Conservation (phyloP, 208 protist genomes). For the Angomonas desouzai region DNA sequence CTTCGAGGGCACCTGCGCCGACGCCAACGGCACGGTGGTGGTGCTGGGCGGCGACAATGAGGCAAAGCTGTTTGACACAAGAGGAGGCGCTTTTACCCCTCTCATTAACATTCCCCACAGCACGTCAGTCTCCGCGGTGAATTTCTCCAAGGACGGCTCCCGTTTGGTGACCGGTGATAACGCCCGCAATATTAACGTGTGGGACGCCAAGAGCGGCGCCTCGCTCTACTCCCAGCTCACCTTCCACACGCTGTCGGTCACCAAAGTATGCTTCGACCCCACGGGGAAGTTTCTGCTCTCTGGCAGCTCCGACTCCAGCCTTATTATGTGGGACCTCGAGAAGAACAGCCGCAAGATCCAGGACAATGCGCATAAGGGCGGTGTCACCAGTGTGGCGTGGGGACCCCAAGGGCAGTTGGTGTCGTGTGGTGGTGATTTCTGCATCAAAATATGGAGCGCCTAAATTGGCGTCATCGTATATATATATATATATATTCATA, state of each 20-base stretch:
- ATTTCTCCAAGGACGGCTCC: conserved; percentile 1
- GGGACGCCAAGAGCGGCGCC: conserved; percentile 23
- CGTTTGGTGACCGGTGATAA: conserved; percentile 30
- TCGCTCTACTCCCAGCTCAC: conserved; percentile 27
- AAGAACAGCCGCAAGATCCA: conserved; percentile 19
- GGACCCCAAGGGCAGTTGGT: conserved; percentile 15
- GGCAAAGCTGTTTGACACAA: conserved; percentile 21
- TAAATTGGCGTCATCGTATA: no score
- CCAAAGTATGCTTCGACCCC: conserved; percentile 19
- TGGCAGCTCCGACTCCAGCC: conserved; percentile 30
- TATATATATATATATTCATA: no score
- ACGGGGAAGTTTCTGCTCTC: conserved; percentile 23
- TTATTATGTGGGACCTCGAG: conserved; percentile 40
- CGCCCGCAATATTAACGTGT: conserved; percentile 33
- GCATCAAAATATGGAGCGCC: conserved; percentile 27
- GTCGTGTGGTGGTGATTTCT: conserved; percentile 34
- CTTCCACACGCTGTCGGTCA: conserved; percentile 39
- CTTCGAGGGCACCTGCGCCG: conserved; percentile 18
- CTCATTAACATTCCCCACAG: conserved; percentile 16
- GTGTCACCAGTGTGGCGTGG: conserved; percentile 31
- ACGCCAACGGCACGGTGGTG: conserved; percentile 14
- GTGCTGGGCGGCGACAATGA: conserved; percentile 25
- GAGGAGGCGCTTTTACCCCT: not conserved
- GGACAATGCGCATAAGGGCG: conserved; percentile 34
- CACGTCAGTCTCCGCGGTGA: conserved; percentile 23